Base-by-base conservation (phyloP, 2,329 filamentous ascomycete species). In the Colletotrichum horii region DNA sequence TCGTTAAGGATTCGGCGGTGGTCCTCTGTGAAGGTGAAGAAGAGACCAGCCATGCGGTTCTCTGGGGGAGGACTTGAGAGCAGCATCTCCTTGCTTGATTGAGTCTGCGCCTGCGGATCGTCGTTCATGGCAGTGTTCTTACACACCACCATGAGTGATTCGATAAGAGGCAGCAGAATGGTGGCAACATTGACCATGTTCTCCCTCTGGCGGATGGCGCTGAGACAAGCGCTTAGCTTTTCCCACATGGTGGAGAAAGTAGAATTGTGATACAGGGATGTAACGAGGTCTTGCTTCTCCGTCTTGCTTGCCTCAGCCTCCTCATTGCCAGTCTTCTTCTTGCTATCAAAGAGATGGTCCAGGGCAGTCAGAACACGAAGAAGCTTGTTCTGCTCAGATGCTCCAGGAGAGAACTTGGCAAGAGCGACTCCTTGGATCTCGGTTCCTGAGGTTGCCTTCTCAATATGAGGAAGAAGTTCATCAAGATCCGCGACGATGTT, bases 1-100 rank as follows among this genome's bases (percentile, higher is more conserved):
- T 99, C 97, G 82, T 99, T 99, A 79, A 99, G 91, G 78, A 99
- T 98, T 82, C 98, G 97, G 77, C 97, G 95, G 84, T 99, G 97
- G 74, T 98, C 96, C 83, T 98, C 97, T 0, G 97, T 99, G 83
- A 99, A 99, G 65, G 91, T 95, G 88, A 98, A 99, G 91, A 99
- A 99, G 32, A 99, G 87, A 69, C 91, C 95, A 78, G 97, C 96
- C 87, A 98, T 96, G 70, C 93, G 92, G 65, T 92, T 92, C 81
- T 97, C 95, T 2, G 95, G 94, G 38, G 93, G 89, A 82, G 94
- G 93, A 79, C 93, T 96, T 55, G 93, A 91, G 43, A 94, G 86
- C 32, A 92, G 87, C 81, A 94, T 89, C 71, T 95, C 93, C 80
- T 93, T 93, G 77, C 84, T 86, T 61, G 84, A 71, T 83, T 89